phyloP scores from a whole-genome alignment of 2,329 filamentous ascomycete genomes.

The Colletotrichum tofieldiae region DNA sequence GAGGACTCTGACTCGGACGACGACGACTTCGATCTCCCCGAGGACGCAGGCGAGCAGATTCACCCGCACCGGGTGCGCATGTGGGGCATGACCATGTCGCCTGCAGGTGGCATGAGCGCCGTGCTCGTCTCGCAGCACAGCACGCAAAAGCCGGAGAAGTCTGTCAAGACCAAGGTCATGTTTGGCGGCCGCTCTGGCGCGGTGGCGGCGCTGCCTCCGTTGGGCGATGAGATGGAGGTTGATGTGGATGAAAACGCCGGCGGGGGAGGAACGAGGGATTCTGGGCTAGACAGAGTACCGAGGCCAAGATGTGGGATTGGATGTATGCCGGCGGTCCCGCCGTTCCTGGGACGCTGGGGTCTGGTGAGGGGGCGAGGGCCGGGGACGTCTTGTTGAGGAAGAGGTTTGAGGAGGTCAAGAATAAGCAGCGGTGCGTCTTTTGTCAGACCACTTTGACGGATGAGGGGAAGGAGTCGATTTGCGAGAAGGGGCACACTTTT shows the following conservation, averaged over 20 bases:
- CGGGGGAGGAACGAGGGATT: neutral
- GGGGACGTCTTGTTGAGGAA: conserved; percentile 49
- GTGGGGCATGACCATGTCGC: conserved; percentile 68
- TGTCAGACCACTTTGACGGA: conserved; percentile 57
- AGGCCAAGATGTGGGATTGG: conserved; percentile 71
- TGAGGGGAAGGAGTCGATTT: conserved; percentile 55
- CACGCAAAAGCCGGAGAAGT: conserved; percentile 64
- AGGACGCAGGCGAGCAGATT: conserved; percentile 58
- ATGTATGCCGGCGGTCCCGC: conserved; percentile 69
- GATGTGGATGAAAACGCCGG: conserved; percentile 19
- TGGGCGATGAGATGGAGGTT: conserved; percentile 17
- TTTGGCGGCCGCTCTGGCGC: conserved; percentile 50
- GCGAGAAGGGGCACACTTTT: conserved; percentile 58
- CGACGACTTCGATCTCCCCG: conserved; percentile 51
- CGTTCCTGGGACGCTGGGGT: conserved; percentile 57
- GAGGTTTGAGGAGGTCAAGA: conserved; percentile 57
- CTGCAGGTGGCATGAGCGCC: conserved; percentile 67
- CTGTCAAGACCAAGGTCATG: conserved; percentile 54
- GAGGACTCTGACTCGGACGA: conserved; percentile 47
- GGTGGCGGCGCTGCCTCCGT: neutral
- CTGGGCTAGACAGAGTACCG: conserved; percentile 61
- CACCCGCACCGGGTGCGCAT: conserved; percentile 66
- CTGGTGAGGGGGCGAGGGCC: conserved; percentile 23
- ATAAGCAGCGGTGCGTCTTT: conserved; percentile 62
- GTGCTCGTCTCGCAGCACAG: conserved; percentile 66